Evolutionary conservation across 164 flowering plant genomes (phyloP), one percentile per base, ranked within the genome.

Genomic region (Macadamia integrifolia): DNA sequence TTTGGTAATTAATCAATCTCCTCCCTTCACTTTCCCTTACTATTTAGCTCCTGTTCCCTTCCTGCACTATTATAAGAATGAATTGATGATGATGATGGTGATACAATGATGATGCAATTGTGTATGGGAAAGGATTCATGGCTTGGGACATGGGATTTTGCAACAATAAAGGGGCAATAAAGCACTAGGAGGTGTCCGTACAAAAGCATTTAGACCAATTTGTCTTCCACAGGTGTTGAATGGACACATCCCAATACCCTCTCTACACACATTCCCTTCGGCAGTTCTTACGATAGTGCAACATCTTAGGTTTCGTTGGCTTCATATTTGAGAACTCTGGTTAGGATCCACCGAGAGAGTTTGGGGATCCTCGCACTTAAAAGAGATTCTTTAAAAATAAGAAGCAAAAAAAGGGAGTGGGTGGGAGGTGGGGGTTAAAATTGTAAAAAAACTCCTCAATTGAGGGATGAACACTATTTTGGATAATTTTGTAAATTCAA

Each of bases 131-230:
- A 63, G 88, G 86, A 18, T 88, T 88, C 68, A 68, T 83, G 0
- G 95, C 87, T 0, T 65, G 65, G 4, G 91, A 88, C 50, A 89
- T 88, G 78, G 82, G 82, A 6, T 84, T 89, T 73, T 61, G 32
- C 1, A 90, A 88, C 86, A 80, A 85, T 0, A 93, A 93, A 0
- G 97, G 97, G 0, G 68, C 93, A 23, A n/a, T 0, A 23, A 87
- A 84, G 74, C 89, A 88, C 55, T 93, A 91, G 67, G 97, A 93
- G 0, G 93, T 91, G 1, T 93, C 95, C 12, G 64, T 89, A 8
- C 71, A 79, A 76, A 71, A 86, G 11, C 64, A 63, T 1, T 76
- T 88, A 0, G 97, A 91, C 44, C 69, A 60, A 10, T 80, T 88
- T 0, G 69, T 84, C 17, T 85, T 89, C 79, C 78, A 82, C 79